phyloP scores from a whole-genome alignment of 768 basidiomycete genomes.

The Termitomyces sp. region DNA sequence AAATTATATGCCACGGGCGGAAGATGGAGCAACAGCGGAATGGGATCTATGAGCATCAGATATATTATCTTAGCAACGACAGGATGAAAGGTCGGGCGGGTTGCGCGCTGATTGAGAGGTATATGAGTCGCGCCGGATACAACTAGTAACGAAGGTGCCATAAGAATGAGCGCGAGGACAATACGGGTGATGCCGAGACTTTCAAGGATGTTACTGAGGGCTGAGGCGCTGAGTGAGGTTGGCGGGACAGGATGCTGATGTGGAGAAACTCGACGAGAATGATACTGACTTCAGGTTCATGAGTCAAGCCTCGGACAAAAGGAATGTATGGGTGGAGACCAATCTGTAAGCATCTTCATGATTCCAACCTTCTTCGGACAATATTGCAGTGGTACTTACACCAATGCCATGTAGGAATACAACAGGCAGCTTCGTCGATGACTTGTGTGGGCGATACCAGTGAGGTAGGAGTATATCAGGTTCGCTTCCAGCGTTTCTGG shows the following conservation, averaged over 20 bases:
- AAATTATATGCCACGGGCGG: too few species aligned
- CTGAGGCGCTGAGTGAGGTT: constrained; percentile 34
- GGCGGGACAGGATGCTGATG: constrained; percentile 49
- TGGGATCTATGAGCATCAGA: constrained; percentile 57
- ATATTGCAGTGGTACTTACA: constrained; percentile 27
- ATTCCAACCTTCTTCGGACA: background rate
- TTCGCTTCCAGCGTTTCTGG: constrained; percentile 35
- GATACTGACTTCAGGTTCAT: constrained; percentile 47
- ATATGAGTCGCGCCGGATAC: constrained; percentile 41
- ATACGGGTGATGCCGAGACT: constrained; percentile 33
- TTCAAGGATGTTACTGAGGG: constrained; percentile 41
- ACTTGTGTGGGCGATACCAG: constrained; percentile 43
- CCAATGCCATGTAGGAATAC: constrained; percentile 73
- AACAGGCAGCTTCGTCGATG: constrained; percentile 43
- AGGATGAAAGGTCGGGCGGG: background rate
- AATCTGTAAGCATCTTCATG: constrained; percentile 38
- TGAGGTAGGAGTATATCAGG: constrained; percentile 27
- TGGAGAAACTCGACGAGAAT: constrained; percentile 57
- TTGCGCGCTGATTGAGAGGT: constrained; percentile 5
- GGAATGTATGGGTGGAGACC: constrained; percentile 54
- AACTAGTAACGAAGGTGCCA: constrained; percentile 54
- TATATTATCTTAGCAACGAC: constrained; percentile 35
- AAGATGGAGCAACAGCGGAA: constrained; percentile 71
- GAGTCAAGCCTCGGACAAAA: constrained; percentile 44
- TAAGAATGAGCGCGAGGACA: constrained; percentile 58